A percentile compares a stretch with the other conserved stretches of the same genome.
Conservation (phyloP, 257 asterid species). For the Echium plantagineum region DNA sequence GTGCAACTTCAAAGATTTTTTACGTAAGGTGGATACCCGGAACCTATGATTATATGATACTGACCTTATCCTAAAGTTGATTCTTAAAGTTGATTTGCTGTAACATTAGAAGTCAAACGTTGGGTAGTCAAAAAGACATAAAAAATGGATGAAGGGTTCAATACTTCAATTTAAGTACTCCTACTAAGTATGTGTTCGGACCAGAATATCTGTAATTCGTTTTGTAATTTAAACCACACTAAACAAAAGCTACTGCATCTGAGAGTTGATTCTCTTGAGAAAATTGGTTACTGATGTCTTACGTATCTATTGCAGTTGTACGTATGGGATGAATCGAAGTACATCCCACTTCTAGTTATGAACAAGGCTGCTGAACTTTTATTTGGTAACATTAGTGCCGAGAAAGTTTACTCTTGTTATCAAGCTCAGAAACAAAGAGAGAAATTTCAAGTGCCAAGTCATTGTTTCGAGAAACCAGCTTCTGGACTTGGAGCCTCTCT, state of each 20-base stretch:
- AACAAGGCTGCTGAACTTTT: conserved; percentile 55
- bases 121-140: too few species aligned
- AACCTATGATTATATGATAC: too few species aligned
- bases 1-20: too few species aligned
- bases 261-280: not conserved
- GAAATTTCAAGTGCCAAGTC: not conserved
- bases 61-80: too few species aligned
- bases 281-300: not conserved
- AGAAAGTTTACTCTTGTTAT: conserved; percentile 36
- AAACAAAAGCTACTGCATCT: not conserved
- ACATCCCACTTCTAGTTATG: conserved; percentile 41
- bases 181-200: too few species aligned
- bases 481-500: not conserved
- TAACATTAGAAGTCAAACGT: too few species aligned
- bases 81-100: too few species aligned
- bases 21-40: too few species aligned
- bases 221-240: too few species aligned
- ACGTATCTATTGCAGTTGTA: conserved; percentile 37
- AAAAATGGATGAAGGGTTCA: too few species aligned
- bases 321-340: conserved; percentile 50
- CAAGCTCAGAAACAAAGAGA: conserved; percentile 19
- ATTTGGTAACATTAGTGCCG: conserved; percentile 49
- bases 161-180: too few species aligned
- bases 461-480: not conserved
- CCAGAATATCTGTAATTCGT: too few species aligned